These are phyloP conservation scores for Agastache rugosa DNA, from an alignment of 257 asterid genomes.

Conservation along the genomic window DNA sequence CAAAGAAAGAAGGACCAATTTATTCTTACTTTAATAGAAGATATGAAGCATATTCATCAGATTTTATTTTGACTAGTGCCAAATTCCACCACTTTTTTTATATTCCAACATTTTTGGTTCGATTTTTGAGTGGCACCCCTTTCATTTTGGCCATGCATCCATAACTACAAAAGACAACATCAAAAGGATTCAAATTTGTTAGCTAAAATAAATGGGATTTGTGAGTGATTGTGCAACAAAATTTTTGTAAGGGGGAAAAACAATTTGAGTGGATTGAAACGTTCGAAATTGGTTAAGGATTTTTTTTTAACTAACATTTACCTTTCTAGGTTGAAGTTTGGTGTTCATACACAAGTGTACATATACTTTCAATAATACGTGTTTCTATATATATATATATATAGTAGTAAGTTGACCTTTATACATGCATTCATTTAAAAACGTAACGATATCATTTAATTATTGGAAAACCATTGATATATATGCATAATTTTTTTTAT, in stretches of 20 bases:
- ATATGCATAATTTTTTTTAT: too few species aligned
- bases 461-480: too few species aligned
- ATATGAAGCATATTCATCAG: slow-evolving; percentile 9
- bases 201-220: neutral
- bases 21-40: neutral
- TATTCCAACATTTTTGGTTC: slow-evolving; percentile 9
- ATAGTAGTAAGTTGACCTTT: too few species aligned
- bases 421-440: too few species aligned
- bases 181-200: neutral
- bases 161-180: slow-evolving; percentile 23
- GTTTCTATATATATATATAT: too few species aligned
- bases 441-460: too few species aligned
- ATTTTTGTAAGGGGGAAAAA: neutral
- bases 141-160: neutral
- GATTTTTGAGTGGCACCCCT: neutral
- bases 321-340: neutral
- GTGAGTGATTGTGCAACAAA: neutral
- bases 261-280: neutral
- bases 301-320: neutral
- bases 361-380: too few species aligned
- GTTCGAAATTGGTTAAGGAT: neutral
- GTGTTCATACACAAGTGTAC: neutral
- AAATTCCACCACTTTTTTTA: neutral
- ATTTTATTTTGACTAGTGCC: neutral
- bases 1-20: neutral